A percentile compares a stretch with the other conserved stretches of the same genome.
phyloP scores from a whole-genome alignment of 179 eudicot genomes.

The Heliamphora pulchella region DNA sequence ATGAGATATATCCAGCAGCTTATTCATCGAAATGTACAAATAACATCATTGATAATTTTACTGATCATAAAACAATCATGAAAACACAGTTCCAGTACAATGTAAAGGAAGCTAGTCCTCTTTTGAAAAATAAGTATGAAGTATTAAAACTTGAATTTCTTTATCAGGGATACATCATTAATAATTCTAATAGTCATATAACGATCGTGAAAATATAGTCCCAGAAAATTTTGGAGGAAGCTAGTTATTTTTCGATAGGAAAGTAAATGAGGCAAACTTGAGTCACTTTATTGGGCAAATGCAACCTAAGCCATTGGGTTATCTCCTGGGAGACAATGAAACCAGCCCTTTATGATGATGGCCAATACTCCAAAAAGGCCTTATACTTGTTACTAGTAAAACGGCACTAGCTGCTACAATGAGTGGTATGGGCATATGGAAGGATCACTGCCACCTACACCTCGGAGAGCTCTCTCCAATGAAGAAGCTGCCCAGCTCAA shows the following conservation, averaged over 20 bases:
- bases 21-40: neutral
- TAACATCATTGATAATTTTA: neutral
- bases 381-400: too few relatives aligned
- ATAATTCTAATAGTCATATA: neutral
- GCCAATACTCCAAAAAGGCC: too few relatives aligned
- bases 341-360: too few relatives aligned
- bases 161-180: neutral
- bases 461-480: too few relatives aligned
- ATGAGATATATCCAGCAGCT: constrained; percentile 5
- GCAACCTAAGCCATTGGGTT: neutral
- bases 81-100: neutral
- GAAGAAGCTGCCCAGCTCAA: too few relatives aligned
- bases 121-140: neutral
- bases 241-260: neutral
- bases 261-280: neutral
- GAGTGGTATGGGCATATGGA: too few relatives aligned
- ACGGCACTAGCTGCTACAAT: too few relatives aligned
- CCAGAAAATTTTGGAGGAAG: neutral
- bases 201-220: neutral
- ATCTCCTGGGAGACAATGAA: neutral
- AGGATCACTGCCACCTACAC: too few relatives aligned
- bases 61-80: neutral
- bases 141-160: neutral
- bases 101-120: too few relatives aligned
- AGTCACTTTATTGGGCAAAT: neutral